Percentiles rank a stretch among this genome's conserved stretches.
Evolutionary conservation across 164 flowering plant genomes (phyloP).

Genomic region (Chimonanthus praecox): DNA sequence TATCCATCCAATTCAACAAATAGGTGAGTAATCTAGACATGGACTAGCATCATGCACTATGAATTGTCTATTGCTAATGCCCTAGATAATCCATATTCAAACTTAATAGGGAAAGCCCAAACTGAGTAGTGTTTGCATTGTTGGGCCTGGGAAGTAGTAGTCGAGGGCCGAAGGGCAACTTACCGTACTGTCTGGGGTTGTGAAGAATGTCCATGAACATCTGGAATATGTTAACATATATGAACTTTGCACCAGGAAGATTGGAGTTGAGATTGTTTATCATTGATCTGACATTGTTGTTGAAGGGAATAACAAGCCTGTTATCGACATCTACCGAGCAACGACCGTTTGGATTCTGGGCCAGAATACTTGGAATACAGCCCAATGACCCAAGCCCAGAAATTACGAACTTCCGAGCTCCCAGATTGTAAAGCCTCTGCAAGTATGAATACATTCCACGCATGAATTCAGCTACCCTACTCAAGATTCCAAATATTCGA

Average conservation of each 20-base stretch:
- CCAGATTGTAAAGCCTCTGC: constrained; percentile 69
- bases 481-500: too few species aligned
- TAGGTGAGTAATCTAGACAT: too few species aligned
- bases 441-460: not conserved
- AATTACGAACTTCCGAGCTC: constrained; percentile 57
- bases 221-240: constrained; percentile 36
- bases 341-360: constrained; percentile 33
- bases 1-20: too few species aligned
- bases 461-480: too few species aligned
- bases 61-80: too few species aligned
- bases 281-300: constrained; percentile 50
- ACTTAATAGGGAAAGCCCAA: too few species aligned
- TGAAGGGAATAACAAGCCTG: constrained; percentile 49
- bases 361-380: constrained; percentile 71
- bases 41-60: too few species aligned
- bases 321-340: constrained; percentile 58
- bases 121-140: too few species aligned
- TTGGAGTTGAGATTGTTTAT: constrained; percentile 45
- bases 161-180: too few species aligned
- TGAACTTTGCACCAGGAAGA: constrained; percentile 56
- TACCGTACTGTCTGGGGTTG: constrained; percentile 52
- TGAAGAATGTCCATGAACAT: constrained; percentile 55
- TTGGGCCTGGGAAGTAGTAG: too few species aligned
- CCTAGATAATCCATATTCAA: too few species aligned
- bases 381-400: constrained; percentile 67